Percentiles rank a stretch among this genome's conserved stretches.
These are phyloP conservation scores for Metschnikowia cerradonensis DNA, from an alignment of 805 yeast genomes.

Conservation along the genomic window DNA sequence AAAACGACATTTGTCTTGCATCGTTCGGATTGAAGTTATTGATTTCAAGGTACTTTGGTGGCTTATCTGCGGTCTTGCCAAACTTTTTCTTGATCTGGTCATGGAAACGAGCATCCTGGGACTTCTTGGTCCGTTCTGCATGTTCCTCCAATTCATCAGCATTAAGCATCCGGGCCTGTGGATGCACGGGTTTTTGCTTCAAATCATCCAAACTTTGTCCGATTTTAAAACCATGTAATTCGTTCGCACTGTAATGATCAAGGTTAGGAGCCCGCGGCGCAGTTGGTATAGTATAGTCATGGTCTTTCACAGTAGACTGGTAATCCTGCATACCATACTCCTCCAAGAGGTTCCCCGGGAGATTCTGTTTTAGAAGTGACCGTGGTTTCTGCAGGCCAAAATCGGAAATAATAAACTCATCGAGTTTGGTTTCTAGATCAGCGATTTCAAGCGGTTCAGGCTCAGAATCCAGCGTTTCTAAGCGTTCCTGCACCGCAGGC, in stretches of 20 bases:
- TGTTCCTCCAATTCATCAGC: conserved; percentile 28
- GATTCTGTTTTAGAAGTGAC: conserved; percentile 26
- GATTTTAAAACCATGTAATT: conserved; percentile 34
- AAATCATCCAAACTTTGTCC: conserved; percentile 20
- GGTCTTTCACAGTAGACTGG: conserved; percentile 23
- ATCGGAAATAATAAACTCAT: conserved; percentile 16
- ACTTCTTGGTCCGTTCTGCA: conserved; percentile 19
- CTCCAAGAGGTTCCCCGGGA: conserved; percentile 31
- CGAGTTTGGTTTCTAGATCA: conserved; percentile 17
- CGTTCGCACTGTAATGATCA: conserved; percentile 22
- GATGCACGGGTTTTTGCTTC: neutral
- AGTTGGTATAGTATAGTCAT: conserved; percentile 25
- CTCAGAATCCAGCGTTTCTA: conserved; percentile 1
- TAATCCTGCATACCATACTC: conserved; percentile 38
- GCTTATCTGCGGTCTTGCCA: conserved; percentile 7
- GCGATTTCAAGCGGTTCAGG: conserved; percentile 13
- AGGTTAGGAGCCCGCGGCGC: conserved; percentile 16
- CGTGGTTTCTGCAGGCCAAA: conserved; percentile 21
- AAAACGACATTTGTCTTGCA: conserved; percentile 19
- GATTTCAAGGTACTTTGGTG: conserved; percentile 29
- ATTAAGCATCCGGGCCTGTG: conserved; percentile 18
- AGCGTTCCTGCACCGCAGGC: neutral
- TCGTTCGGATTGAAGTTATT: conserved; percentile 29
- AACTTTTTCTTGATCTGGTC: conserved; percentile 28
- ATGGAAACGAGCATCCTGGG: conserved; percentile 26